Evolutionary conservation across 2,329 filamentous ascomycete species (phyloP).

Genomic region (Elsinoe fawcettii): DNA sequence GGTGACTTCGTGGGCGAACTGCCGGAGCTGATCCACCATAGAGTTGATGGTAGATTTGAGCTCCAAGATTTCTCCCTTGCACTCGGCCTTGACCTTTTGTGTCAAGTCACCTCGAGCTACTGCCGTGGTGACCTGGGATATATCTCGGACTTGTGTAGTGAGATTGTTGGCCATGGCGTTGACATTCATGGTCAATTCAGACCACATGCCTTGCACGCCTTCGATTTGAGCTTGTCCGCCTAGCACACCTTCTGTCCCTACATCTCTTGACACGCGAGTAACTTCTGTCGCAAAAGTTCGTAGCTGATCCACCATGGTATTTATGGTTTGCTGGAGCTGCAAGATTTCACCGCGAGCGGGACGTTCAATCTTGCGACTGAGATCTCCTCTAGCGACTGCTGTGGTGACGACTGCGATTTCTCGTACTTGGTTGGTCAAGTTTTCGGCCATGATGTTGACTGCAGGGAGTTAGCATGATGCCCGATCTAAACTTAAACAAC

Average conservation of each 20-base stretch:
- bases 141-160: slow-evolving; percentile 47
- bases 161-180: slow-evolving; percentile 49
- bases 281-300: slow-evolving; percentile 59
- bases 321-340: slow-evolving; percentile 83
- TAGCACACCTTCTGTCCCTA: slow-evolving; percentile 56
- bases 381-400: slow-evolving; percentile 84
- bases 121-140: slow-evolving; percentile 46
- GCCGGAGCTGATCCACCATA: slow-evolving; percentile 47
- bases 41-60: slow-evolving; percentile 46
- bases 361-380: slow-evolving; percentile 92
- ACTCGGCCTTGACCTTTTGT: slow-evolving; percentile 45
- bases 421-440: slow-evolving; percentile 92
- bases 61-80: slow-evolving; percentile 45
- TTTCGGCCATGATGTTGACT: slow-evolving; percentile 98
- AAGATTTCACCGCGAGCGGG: slow-evolving; percentile 91
- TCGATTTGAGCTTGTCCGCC: slow-evolving; percentile 58
- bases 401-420: slow-evolving; percentile 97
- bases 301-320: slow-evolving; percentile 60
- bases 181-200: slow-evolving; percentile 52
- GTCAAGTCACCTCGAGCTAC: slow-evolving; percentile 46
- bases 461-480: slow-evolving; percentile 21
- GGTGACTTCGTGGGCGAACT: slow-evolving; percentile 47
- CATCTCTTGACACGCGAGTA: slow-evolving; percentile 56
- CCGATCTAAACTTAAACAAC: not conserved
- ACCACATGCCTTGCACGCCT: slow-evolving; percentile 60